Evolutionary conservation across 1,284 basidiomycete genomes (phyloP).

Genomic region (Apiotrichum sp.): DNA sequence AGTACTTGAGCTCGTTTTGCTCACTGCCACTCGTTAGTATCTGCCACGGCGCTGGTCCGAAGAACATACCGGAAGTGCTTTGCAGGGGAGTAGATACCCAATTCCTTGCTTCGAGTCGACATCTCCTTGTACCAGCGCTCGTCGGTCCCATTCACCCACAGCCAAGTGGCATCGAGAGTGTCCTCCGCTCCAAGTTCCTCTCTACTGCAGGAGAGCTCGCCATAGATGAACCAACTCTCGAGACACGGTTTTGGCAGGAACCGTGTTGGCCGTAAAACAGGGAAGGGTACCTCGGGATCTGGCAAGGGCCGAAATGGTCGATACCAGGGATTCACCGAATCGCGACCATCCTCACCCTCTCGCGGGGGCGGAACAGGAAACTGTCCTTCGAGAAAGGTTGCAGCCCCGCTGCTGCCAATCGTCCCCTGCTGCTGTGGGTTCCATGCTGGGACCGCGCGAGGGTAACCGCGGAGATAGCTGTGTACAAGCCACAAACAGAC

Average conservation of each 20-base stretch:
- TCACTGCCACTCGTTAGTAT: slow-evolving; percentile 20
- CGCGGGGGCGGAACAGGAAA: slow-evolving; percentile 28
- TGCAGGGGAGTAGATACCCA: slow-evolving; percentile 31
- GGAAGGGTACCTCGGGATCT: slow-evolving; percentile 32
- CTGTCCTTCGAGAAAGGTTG: too few species aligned
- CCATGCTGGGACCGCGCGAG: too few species aligned
- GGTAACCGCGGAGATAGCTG: slow-evolving; percentile 15
- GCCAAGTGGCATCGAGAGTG: slow-evolving; percentile 38
- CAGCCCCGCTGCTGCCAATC: too few species aligned
- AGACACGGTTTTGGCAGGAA: slow-evolving; percentile 35
- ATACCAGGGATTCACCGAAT: slow-evolving; percentile 30
- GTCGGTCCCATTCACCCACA: slow-evolving; percentile 45
- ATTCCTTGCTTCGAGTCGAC: slow-evolving; percentile 18
- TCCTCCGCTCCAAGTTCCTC: slow-evolving; percentile 37
- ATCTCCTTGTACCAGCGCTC: slow-evolving; percentile 33
- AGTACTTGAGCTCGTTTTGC: slow-evolving; percentile 41
- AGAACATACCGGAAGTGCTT: slow-evolving; percentile 39
- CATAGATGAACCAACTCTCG: slow-evolving; percentile 40
- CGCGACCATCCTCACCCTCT: slow-evolving; percentile 25
- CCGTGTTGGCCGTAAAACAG: slow-evolving; percentile 30
- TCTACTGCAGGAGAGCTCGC: slow-evolving; percentile 31
- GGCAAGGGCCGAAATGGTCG: slow-evolving; percentile 29
- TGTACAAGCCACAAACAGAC: slow-evolving; percentile 24
- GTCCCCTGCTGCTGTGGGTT: too few species aligned
- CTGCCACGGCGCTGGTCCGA: too few species aligned